Percentiles rank a stretch among this genome's conserved stretches.
Conservation (phyloP, 2,329 filamentous ascomycete genomes). For the Cladophialophora carrionii region DNA sequence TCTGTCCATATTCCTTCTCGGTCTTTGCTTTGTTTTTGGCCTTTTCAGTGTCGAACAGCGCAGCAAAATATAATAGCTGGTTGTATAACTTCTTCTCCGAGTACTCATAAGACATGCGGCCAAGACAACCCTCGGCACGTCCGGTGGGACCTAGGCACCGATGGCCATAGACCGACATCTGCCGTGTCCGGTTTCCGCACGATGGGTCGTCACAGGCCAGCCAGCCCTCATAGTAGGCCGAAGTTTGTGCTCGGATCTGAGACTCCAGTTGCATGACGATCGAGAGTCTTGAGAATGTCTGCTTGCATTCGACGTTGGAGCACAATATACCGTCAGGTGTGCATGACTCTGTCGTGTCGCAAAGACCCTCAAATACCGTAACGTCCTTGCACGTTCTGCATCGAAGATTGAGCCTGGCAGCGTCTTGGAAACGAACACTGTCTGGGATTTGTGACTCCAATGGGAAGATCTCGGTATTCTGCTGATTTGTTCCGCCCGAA, state of each 20-base stretch:
- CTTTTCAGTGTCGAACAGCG: conserved; percentile 87
- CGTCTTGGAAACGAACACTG: conserved; percentile 82
- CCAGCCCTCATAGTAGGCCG: conserved; percentile 90
- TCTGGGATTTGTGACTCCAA: conserved; percentile 95
- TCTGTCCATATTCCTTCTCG: conserved; percentile 56
- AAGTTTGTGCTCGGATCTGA: conserved; percentile 75
- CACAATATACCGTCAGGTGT: conserved; percentile 77
- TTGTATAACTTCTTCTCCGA: conserved; percentile 91
- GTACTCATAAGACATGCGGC: conserved; percentile 86
- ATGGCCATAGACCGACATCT: conserved; percentile 90
- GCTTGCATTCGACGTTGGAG: conserved; percentile 63
- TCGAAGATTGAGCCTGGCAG: conserved; percentile 72
- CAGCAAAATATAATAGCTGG: conserved; percentile 84
- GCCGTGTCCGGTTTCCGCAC: conserved; percentile 83
- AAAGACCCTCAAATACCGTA: conserved; percentile 76
- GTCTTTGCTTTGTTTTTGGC: conserved; percentile 60
- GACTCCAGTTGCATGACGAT: conserved; percentile 85
- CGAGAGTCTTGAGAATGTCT: conserved; percentile 68
- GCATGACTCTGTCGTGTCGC: conserved; percentile 61
- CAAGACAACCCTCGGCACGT: conserved; percentile 79
- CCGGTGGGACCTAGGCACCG: conserved; percentile 87
- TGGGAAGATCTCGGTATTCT: conserved; percentile 75
- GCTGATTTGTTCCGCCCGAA: conserved; percentile 56
- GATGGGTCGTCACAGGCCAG: conserved; percentile 86
- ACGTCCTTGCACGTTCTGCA: conserved; percentile 78